Base-by-base conservation (phyloP, 345 rosid genomes). In the Lumnitzera racemosa region DNA sequence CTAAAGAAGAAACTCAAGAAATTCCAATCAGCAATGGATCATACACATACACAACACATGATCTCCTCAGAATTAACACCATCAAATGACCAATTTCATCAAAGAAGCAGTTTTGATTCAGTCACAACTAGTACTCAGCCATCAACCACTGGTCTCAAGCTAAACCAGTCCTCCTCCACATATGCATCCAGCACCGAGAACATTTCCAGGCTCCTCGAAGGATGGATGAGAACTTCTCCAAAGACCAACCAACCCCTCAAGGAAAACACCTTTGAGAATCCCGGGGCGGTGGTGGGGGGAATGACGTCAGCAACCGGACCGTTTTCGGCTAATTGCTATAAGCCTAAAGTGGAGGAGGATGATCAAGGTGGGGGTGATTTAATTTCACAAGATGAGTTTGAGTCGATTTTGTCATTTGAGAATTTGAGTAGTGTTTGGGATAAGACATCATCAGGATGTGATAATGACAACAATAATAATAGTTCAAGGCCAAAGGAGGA, bases 111-210 rank as follows among this genome's bases (percentile, higher is more conserved):
- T 61, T 55, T 69, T 27, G 80, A 76, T 47, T 48, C 46, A 24
- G 63, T 62, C 24, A 5, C 70, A 61, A 24, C 67, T 47, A 63
- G 74, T 66, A 59, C 50, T 49, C 69, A 25, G 43, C 59, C 55
- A 36, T 54, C 57, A 53, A 56, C 13, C 57, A 13, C 43, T 15
- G 53, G 15, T 20, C 77, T 69, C 61, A 59, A 58, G 36, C 51
- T 69, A 72, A 47, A 20, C 53, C 36, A 36, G 3, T 15, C 66
- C 49, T 49, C 72, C 57, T 49, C 68, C 14, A 75, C 81, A 1
- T 94, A 94, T 62, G 99, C 99, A 14, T 94, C 97, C 0, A 90
- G 97, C 74, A 86, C 99, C 0, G 96, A 86, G 67, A 94, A 94
- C 82, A 68, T 68, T 25, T 68, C 72, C 0, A 56, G 72, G 61